Conservation (phyloP, 1,139 yeast genomes). For the Maudiozyma humilis region DNA sequence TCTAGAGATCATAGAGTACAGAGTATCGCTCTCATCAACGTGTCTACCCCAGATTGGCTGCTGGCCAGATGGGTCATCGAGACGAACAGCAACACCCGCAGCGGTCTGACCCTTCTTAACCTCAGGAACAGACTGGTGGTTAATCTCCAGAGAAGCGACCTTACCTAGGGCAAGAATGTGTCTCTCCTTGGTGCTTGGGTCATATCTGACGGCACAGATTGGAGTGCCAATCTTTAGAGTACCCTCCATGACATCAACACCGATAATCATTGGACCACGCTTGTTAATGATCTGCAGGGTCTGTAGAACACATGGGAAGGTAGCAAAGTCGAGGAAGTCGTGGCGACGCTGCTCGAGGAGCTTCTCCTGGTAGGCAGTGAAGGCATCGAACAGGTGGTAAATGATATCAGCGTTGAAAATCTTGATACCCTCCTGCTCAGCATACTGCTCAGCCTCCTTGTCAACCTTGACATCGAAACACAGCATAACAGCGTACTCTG, state of each 20-base stretch:
- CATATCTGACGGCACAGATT: conserved; percentile 84
- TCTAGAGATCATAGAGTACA: conserved; percentile 82
- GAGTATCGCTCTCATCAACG: conserved; percentile 82
- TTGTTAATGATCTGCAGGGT: conserved; percentile 95
- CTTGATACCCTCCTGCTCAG: conserved; percentile 83
- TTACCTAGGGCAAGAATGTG: conserved; percentile 70
- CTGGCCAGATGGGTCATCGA: conserved; percentile 83
- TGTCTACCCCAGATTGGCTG: conserved; percentile 99
- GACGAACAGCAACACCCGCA: conserved; percentile 98
- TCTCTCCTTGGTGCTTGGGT: conserved; percentile 75
- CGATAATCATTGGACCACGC: conserved; percentile 98
- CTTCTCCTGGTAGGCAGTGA: conserved; percentile 84
- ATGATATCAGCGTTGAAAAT: conserved; percentile 94
- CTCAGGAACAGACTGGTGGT: conserved; percentile 70
- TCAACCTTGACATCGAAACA: conserved; percentile 97
- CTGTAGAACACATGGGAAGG: conserved; percentile 90
- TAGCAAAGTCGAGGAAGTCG: conserved; percentile 81
- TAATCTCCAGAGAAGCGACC: conserved; percentile 84
- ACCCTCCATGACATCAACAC: conserved; percentile 95
- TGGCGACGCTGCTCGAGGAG: conserved; percentile 83
- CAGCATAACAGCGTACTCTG: conserved; percentile 90
- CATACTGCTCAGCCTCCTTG: conserved; percentile 96
- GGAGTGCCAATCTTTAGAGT: conserved; percentile 88
- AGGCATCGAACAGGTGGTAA: conserved; percentile 91
- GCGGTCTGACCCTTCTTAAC: conserved; percentile 93